Conservation (phyloP, 257 asterid species). For the Nemophila menziesii region DNA sequence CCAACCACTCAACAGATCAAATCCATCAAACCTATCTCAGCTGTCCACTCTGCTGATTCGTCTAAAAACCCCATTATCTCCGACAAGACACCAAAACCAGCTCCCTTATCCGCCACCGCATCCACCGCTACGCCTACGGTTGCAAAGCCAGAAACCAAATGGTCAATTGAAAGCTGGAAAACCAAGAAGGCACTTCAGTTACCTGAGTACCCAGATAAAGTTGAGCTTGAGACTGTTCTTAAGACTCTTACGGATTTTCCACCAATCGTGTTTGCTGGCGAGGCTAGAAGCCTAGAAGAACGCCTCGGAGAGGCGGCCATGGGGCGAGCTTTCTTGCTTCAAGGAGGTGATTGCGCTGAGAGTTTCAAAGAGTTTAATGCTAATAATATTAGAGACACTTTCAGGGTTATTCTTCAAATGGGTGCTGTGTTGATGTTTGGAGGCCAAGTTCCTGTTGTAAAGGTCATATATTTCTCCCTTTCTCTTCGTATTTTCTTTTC, state of each 20-base stretch:
- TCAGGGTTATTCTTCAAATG: conserved; percentile 70
- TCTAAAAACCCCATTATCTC: conserved; percentile 11
- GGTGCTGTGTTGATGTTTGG: conserved; percentile 78
- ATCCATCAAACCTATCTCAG: conserved; percentile 28
- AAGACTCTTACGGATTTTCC: conserved; percentile 45
- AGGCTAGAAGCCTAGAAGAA: conserved; percentile 66
- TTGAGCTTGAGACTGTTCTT: conserved; percentile 39
- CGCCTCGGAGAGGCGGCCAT: conserved; percentile 58
- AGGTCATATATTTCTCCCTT: conserved; percentile 21
- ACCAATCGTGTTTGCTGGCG: conserved; percentile 81
- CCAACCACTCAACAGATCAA: conserved; percentile 14
- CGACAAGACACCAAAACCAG: conserved; percentile 15
- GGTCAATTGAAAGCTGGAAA: conserved; percentile 43
- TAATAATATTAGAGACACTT: conserved; percentile 65
- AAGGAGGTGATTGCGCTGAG: conserved; percentile 89
- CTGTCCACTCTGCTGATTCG: conserved; percentile 35
- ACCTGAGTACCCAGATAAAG: conserved; percentile 41
- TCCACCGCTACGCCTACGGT: conserved; percentile 2
- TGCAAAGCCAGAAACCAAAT: conserved; percentile 15
- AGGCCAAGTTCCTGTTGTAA: conserved; percentile 65
- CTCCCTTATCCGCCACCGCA: conserved; percentile 18
- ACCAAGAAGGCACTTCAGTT: conserved; percentile 40
- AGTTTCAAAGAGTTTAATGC: conserved; percentile 77
- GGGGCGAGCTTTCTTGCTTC: conserved; percentile 69
- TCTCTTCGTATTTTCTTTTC: background rate